phyloP scores from a whole-genome alignment of 2,329 filamentous ascomycete genomes.

The Colletotrichum zoysiae region DNA sequence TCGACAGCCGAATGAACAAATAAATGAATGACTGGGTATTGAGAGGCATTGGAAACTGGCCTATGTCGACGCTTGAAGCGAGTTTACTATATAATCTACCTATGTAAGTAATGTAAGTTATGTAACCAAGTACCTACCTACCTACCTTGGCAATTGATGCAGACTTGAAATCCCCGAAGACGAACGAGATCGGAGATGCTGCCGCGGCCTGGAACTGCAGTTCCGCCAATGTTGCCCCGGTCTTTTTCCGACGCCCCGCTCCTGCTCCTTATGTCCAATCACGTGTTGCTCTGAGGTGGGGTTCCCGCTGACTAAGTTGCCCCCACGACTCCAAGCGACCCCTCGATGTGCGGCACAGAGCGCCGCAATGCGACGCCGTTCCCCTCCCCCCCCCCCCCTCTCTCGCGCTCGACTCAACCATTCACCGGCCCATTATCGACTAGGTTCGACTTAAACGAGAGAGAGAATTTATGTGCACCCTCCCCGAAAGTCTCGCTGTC shows the following conservation, averaged over 20 bases:
- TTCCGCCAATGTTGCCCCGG: slow-evolving; percentile 10
- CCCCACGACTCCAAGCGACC: slow-evolving; percentile 20
- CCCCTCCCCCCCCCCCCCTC: neutral
- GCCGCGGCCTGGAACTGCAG: slow-evolving; percentile 20
- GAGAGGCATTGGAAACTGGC: neutral
- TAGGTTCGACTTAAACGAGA: slow-evolving; percentile 20
- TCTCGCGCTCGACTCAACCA: slow-evolving; percentile 1
- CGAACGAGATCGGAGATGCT: neutral
- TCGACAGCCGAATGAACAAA: neutral
- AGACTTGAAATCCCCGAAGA: neutral
- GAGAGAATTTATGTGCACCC: slow-evolving; percentile 10
- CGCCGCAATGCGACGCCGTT: slow-evolving; percentile 7
- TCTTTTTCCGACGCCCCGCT: slow-evolving; percentile 25
- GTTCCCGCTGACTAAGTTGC: slow-evolving; percentile 6
- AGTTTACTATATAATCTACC: neutral
- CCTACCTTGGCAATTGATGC: neutral
- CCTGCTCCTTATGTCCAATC: slow-evolving; percentile 17
- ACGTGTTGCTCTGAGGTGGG: neutral
- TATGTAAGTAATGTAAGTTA: neutral
- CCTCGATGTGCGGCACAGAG: slow-evolving; percentile 15
- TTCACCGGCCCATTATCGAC: neutral
- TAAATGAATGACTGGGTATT: no score
- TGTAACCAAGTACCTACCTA: neutral
- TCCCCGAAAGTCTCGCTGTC: slow-evolving; percentile 23
- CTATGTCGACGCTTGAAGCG: no score